phyloP scores from a whole-genome alignment of 1,284 basidiomycete species.

The Ustilago nuda region DNA sequence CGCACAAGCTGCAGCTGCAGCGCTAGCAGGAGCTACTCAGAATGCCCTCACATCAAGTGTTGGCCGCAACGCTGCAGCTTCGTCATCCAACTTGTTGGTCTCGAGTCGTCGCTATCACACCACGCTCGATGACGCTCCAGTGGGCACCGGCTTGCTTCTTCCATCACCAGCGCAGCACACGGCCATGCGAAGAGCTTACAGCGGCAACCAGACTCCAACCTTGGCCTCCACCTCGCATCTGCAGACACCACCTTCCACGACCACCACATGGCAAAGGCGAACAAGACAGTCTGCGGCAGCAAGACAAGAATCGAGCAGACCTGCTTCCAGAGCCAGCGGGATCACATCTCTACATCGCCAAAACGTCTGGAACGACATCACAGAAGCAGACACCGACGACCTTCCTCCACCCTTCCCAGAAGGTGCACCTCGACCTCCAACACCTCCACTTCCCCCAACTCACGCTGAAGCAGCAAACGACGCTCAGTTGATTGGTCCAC shows the following conservation, averaged over 20 bases:
- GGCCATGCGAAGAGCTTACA: slow-evolving; percentile 40
- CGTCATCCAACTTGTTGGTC: slow-evolving; percentile 29
- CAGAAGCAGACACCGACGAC: slow-evolving; percentile 53
- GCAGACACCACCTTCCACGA: slow-evolving; percentile 14
- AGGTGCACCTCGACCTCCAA: slow-evolving; percentile 45
- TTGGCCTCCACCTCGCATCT: slow-evolving; percentile 23
- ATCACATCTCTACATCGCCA: slow-evolving; percentile 43
- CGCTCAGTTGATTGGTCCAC: slow-evolving; percentile 38
- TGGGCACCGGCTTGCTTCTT: slow-evolving; percentile 20
- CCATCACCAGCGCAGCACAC: slow-evolving; percentile 18
- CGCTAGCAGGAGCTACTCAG: slow-evolving; percentile 32
- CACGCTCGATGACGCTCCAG: slow-evolving; percentile 26
- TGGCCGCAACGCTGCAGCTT: slow-evolving; percentile 10
- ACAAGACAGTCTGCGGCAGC: slow-evolving; percentile 26
- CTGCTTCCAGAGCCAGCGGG: slow-evolving; percentile 43
- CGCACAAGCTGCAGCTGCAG: slow-evolving; percentile 45
- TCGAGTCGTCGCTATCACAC: slow-evolving; percentile 37
- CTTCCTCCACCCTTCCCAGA: slow-evolving; percentile 53
- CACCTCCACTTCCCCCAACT: slow-evolving; percentile 39
- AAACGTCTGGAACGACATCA: slow-evolving; percentile 55
- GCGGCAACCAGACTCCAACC: slow-evolving; percentile 38
- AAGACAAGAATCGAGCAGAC: slow-evolving; percentile 23
- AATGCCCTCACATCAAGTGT: background rate
- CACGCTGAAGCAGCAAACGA: slow-evolving; percentile 30
- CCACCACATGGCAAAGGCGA: slow-evolving; percentile 20